A percentile compares a stretch with the other conserved stretches of the same genome.
phyloP scores from a whole-genome alignment of 352 stramenopile genomes.

The Blastocystis sp. region DNA sequence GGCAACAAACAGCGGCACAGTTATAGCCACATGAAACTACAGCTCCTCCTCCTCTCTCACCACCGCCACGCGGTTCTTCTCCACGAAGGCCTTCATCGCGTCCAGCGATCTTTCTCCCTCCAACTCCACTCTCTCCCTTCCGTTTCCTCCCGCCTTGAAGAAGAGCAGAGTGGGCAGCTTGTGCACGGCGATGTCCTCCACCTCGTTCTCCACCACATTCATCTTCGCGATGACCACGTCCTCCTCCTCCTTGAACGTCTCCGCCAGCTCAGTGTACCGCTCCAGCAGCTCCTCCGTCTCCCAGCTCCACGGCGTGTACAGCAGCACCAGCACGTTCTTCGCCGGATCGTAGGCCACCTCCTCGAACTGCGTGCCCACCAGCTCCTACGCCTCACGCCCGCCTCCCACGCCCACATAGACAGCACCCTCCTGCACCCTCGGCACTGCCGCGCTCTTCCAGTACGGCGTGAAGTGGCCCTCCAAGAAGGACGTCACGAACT shows the following conservation, averaged over 20 bases:
- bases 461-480: no score
- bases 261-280: conserved; percentile 19
- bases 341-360: conserved; percentile 52
- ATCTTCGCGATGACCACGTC: conserved; percentile 56
- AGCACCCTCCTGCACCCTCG: no score
- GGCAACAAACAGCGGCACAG: conserved; percentile 30
- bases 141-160: conserved; percentile 40
- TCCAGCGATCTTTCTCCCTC: not conserved
- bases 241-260: conserved; percentile 23
- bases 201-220: conserved; percentile 25
- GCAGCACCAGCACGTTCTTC: conserved; percentile 51
- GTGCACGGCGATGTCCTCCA: not conserved
- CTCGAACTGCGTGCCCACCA: conserved; percentile 47
- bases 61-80: no score
- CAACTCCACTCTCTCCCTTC: not conserved
- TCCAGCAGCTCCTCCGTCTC: not conserved
- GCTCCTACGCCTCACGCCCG: not conserved
- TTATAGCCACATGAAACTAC: conserved; percentile 7
- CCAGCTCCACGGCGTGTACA: not conserved
- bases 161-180: conserved; percentile 24
- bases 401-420: no score
- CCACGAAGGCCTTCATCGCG: no score
- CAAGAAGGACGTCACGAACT: not conserved
- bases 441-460: no score
- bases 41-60: conserved; percentile 62